A percentile compares a stretch with the other conserved stretches of the same genome.
These are phyloP conservation scores for Limonium bicolor DNA, from an alignment of 148 eudicot genomes.

Conservation along the genomic window DNA sequence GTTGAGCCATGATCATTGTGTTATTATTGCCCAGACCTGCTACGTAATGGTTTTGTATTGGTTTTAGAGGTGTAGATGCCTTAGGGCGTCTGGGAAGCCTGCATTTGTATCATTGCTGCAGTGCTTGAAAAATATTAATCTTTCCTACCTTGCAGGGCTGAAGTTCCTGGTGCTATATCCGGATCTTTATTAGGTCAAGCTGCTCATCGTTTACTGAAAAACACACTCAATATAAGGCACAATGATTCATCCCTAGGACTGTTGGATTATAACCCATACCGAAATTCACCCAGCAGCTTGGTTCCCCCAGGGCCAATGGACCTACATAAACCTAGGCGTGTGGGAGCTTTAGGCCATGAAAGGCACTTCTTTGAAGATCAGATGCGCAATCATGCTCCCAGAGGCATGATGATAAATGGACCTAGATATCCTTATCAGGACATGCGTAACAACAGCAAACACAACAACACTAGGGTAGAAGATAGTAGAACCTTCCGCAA, in stretches of 20 bases:
- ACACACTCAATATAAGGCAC: conserved; percentile 54
- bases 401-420: conserved; percentile 9
- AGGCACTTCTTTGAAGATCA: conserved; percentile 34
- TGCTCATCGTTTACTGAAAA: conserved; percentile 76
- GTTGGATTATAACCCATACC: conserved; percentile 19
- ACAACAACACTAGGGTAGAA: conserved; percentile 21
- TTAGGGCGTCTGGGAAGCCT: not conserved
- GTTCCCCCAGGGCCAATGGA: too few species aligned
- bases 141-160: conserved; percentile 36
- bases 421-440: conserved; percentile 23
- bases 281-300: conserved; percentile 25
- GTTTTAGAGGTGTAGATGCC: not conserved
- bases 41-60: too few species aligned
- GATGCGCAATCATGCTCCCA: conserved; percentile 17
- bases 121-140: not conserved
- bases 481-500: conserved; percentile 13
- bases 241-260: conserved; percentile 24
- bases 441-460: conserved; percentile 24
- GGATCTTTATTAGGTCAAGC: conserved; percentile 83
- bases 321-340: conserved; percentile 53
- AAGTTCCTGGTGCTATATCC: conserved; percentile 51
- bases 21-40: too few species aligned
- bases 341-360: conserved; percentile 56
- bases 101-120: not conserved
- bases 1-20: too few species aligned